Base-by-base conservation (phyloP, 2,329 filamentous ascomycete species). In the Stagonosporopsis rhizophila region DNA sequence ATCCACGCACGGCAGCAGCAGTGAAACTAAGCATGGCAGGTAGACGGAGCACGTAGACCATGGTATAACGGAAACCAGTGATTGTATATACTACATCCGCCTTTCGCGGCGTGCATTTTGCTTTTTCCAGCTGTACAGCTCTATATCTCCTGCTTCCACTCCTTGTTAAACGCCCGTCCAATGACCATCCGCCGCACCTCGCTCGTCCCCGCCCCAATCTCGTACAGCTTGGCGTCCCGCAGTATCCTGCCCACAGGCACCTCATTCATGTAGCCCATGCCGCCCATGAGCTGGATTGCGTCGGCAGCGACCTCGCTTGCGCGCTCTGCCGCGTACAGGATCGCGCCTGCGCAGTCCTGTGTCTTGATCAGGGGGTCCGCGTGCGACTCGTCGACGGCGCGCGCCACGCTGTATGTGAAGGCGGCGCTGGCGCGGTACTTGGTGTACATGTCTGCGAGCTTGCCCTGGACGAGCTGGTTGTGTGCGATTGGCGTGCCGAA, bases 361-460 rank as follows among this genome's bases (percentile, higher is more conserved):
- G 93, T 97, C 54, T 84, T 83, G 66, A 96, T 88, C 1, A 67
- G 45, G 4, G 68, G 64, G 65, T 95, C 88, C 14, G 64, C 65
- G 39, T 70, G 58, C 19, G 55, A 61, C 56, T 74, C 66, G 68
- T 97, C 94, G 19, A 97, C 89, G 2, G 85, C 83, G 42, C 85
- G 83, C 3, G 95, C 95, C 0, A 93, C 93, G 34, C 83, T 80
- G 72, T 96, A 96, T 0, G 94, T 98, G 77, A 96, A 97, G 2
- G 92, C 85, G n/a, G 87, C 82, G 15, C 89, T 88, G 11, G 90
- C 92, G 69, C 91, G 89, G 56, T 95, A 85, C 77, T 96, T 96
- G 44, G 92, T 97, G 79, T 98, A 96, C 93, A 99, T 97, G 75
- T 98, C 93, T 52, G 95, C 92, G 41, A 98, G 83, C 73, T 93